These are phyloP conservation scores for Oligophagozyma castellii DNA, from an alignment of 1,139 yeast species.

Conservation along the genomic window DNA sequence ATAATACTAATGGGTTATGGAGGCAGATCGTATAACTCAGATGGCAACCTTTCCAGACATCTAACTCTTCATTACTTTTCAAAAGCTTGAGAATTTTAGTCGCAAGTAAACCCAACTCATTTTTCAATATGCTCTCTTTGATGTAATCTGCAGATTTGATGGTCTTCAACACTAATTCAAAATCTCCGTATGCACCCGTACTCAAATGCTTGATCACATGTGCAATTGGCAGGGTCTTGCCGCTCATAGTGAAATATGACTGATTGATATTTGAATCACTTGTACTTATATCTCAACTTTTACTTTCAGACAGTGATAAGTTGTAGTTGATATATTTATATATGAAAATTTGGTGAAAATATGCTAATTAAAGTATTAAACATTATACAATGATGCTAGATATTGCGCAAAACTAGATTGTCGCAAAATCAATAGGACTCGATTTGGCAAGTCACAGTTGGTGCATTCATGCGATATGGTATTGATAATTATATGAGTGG, in stretches of 20 bases:
- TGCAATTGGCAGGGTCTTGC: slow-evolving; percentile 13
- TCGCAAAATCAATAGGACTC: too few species aligned
- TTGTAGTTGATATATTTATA: too few species aligned
- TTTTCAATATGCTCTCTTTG: slow-evolving; percentile 32
- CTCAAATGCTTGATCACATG: slow-evolving; percentile 23
- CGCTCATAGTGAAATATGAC: too few species aligned
- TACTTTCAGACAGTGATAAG: too few species aligned
- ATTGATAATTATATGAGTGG: neutral
- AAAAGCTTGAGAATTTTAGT: slow-evolving; percentile 42
- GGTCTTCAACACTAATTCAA: slow-evolving; percentile 23
- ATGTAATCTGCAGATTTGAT: slow-evolving; percentile 23
- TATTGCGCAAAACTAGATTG: too few species aligned
- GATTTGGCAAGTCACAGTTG: too few species aligned
- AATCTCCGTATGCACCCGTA: slow-evolving; percentile 22
- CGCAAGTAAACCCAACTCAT: slow-evolving; percentile 43
- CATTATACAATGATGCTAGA: too few species aligned
- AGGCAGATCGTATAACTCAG: slow-evolving; percentile 35
- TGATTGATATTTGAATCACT: too few species aligned
- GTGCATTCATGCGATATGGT: neutral
- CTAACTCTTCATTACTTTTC: slow-evolving; percentile 34
- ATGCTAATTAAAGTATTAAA: too few species aligned
- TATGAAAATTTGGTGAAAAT: too few species aligned
- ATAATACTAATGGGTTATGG: slow-evolving; percentile 38
- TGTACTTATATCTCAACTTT: too few species aligned
- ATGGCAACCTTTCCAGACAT: slow-evolving; percentile 54